These are phyloP conservation scores for Diaporthe aspalathi DNA, from an alignment of 2,329 filamentous ascomycete genomes.

Conservation along the genomic window DNA sequence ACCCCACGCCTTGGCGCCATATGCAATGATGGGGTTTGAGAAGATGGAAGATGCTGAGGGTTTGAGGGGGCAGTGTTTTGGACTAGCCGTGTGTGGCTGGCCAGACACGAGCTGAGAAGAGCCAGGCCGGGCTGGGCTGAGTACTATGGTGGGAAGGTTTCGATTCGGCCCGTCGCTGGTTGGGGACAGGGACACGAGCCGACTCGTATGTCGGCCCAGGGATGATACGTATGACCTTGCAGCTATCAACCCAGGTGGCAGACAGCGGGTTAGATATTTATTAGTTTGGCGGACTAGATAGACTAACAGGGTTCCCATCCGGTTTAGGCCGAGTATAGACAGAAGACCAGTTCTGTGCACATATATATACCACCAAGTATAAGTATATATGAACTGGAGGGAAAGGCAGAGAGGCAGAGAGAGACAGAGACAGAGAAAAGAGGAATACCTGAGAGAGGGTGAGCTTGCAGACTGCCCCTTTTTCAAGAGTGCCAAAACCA, in stretches of 20 bases:
- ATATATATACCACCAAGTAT: background rate
- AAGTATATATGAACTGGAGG: too few relatives aligned
- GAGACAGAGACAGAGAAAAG: too few relatives aligned
- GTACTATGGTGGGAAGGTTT: background rate
- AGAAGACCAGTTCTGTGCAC: background rate
- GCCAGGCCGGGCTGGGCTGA: background rate
- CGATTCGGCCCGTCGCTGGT: constrained; percentile 3
- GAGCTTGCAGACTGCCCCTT: background rate
- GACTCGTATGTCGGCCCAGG: background rate
- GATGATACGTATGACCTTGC: background rate
- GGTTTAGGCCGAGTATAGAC: background rate
- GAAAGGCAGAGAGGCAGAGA: too few relatives aligned
- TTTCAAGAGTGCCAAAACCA: constrained; percentile 14
- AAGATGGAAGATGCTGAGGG: too few relatives aligned
- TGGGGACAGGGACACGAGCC: background rate
- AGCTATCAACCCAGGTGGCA: background rate
- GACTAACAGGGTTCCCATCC: too few relatives aligned
- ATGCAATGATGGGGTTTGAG: background rate
- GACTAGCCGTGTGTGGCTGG: constrained; percentile 2
- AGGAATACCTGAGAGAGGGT: too few relatives aligned
- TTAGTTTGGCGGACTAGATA: background rate
- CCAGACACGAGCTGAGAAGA: constrained; percentile 1
- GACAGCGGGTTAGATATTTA: background rate
- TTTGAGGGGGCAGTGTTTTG: background rate
- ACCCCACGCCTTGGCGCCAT: constrained; percentile 14